These are phyloP conservation scores for Thelonectria blattea DNA, from an alignment of 2,329 filamentous ascomycete genomes.

Conservation along the genomic window DNA sequence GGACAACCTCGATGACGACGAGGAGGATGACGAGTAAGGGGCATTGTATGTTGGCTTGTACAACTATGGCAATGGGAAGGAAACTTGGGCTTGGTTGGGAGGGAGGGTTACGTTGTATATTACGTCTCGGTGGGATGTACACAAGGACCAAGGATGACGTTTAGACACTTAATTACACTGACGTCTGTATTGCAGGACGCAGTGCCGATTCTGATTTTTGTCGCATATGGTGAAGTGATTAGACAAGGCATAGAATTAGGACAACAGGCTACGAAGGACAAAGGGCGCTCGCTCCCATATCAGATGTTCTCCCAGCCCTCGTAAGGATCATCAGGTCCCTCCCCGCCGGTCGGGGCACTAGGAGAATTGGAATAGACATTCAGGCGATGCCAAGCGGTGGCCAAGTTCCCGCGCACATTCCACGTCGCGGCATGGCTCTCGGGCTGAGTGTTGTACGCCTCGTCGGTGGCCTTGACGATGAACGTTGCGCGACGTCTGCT, in stretches of 20 bases:
- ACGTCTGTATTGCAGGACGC: not conserved
- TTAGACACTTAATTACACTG: constrained; percentile 27
- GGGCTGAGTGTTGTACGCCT: constrained; percentile 70
- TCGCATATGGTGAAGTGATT: not conserved
- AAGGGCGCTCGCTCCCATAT: not conserved
- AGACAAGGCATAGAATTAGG: not conserved
- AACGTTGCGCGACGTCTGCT: constrained; percentile 53
- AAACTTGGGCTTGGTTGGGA: constrained; percentile 21
- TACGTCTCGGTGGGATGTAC: constrained; percentile 27
- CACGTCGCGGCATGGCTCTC: constrained; percentile 65
- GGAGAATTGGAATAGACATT: constrained; percentile 42
- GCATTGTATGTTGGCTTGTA: constrained; percentile 29
- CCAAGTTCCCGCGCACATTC: constrained; percentile 69
- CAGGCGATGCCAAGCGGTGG: constrained; percentile 71
- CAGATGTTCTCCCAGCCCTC: constrained; percentile 15
- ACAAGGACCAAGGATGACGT: constrained; percentile 22
- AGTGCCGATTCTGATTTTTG: constrained; percentile 10
- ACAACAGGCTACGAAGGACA: too few species aligned
- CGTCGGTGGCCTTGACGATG: constrained; percentile 70
- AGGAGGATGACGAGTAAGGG: constrained; percentile 38
- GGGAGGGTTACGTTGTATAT: constrained; percentile 26
- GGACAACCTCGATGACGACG: constrained; percentile 64
- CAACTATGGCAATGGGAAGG: constrained; percentile 31
- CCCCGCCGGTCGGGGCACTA: constrained; percentile 6
- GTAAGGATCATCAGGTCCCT: constrained; percentile 11